Evolutionary conservation across 2,329 filamentous ascomycete genomes (phyloP).

Genomic region (Colletotrichum chrysophilum): DNA sequence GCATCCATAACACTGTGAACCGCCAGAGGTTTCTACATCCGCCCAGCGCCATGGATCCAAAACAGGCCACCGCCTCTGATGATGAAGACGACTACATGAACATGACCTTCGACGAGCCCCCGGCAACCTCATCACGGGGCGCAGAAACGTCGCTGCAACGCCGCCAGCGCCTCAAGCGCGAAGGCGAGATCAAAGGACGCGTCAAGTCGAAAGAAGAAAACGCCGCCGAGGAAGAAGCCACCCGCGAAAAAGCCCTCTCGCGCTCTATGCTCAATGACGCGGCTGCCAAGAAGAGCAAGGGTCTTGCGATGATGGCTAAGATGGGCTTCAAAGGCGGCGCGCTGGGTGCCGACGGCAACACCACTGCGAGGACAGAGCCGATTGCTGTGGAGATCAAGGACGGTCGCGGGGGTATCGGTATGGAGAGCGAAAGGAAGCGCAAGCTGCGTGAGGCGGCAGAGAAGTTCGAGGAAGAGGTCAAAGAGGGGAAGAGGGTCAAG

Average conservation of each 20-base stretch:
- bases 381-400: slow-evolving; percentile 80
- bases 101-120: slow-evolving; percentile 81
- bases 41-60: background rate
- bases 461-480: slow-evolving; percentile 40
- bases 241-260: slow-evolving; percentile 77
- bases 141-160: slow-evolving; percentile 59
- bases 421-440: slow-evolving; percentile 83
- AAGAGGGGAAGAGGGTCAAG: slow-evolving; percentile 64
- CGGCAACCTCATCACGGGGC: slow-evolving; percentile 42
- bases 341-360: slow-evolving; percentile 68
- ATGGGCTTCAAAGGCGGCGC: slow-evolving; percentile 87
- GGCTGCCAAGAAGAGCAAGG: slow-evolving; percentile 73
- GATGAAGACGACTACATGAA: slow-evolving; percentile 97
- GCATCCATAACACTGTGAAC: background rate
- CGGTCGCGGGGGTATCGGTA: slow-evolving; percentile 80
- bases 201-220: slow-evolving; percentile 84
- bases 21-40: background rate
- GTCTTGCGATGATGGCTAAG: slow-evolving; percentile 94
- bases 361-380: slow-evolving; percentile 64
- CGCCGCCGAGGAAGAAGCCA: slow-evolving; percentile 73
- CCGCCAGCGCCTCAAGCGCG: slow-evolving; percentile 57
- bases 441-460: slow-evolving; percentile 70
- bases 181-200: slow-evolving; percentile 71
- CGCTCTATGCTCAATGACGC: slow-evolving; percentile 71
- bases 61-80: slow-evolving; percentile 42